A percentile compares a stretch with the other conserved stretches of the same genome.
These are phyloP conservation scores for Exophiala viscosa DNA, from an alignment of 2,329 filamentous ascomycete genomes.

Conservation along the genomic window DNA sequence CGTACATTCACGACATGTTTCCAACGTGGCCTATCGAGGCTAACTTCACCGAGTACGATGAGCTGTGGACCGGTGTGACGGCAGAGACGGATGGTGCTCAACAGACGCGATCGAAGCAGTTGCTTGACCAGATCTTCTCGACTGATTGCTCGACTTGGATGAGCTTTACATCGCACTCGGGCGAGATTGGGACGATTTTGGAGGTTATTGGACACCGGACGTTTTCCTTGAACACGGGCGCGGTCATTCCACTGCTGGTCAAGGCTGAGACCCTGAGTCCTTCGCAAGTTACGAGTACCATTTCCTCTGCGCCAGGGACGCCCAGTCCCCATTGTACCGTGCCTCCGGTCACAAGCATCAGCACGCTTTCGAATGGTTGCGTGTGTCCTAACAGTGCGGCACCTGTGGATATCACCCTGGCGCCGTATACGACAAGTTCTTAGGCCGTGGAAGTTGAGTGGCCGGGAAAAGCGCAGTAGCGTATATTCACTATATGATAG, in stretches of 20 bases:
- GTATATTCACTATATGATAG: too few relatives aligned
- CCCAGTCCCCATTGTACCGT: constrained; percentile 23
- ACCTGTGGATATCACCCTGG: constrained; percentile 15
- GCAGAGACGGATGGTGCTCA: constrained; percentile 50
- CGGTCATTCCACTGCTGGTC: constrained; percentile 51
- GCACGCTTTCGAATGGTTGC: constrained; percentile 12
- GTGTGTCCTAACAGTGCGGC: constrained; percentile 21
- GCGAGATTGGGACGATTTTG: constrained; percentile 55
- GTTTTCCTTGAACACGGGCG: constrained; percentile 49
- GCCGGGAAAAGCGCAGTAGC: too few relatives aligned
- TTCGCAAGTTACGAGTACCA: constrained; percentile 11
- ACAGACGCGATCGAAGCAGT: constrained; percentile 42
- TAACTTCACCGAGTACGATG: constrained; percentile 53
- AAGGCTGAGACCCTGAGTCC: constrained; percentile 34
- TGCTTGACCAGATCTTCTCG: constrained; percentile 54
- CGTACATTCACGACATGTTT: constrained; percentile 48
- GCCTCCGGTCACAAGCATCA: constrained; percentile 22
- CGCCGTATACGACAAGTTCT: constrained; percentile 6
- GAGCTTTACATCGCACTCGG: constrained; percentile 57
- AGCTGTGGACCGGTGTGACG: constrained; percentile 48
- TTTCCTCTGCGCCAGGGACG: constrained; percentile 16
- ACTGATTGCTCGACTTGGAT: constrained; percentile 48
- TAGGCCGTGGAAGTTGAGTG: not conserved
- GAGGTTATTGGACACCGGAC: constrained; percentile 43
- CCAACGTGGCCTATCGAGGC: constrained; percentile 51